Base-by-base conservation (phyloP, 306 rosid genomes). In the Vicia villosa region DNA sequence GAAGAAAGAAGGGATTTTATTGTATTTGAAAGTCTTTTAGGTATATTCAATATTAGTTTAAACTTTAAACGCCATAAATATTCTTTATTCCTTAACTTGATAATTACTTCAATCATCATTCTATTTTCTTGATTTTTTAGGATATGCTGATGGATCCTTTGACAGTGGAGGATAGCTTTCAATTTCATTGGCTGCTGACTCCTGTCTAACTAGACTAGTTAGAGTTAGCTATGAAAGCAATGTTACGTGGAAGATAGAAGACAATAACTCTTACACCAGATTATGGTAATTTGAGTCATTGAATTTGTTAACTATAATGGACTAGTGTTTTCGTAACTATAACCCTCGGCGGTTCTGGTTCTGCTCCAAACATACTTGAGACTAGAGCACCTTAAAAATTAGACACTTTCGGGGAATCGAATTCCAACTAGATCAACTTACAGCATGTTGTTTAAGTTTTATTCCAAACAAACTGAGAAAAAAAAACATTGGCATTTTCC, bases 221-320 rank as follows among this genome's bases (percentile, higher is more conserved):
- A 46, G 52, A 28, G 57, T 70, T 69, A 20, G 77, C 46, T 69
- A 64, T 69, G 9, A 65, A 45, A 63, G 73, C 69, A 54, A 70
- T 41, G 46, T 16, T 49, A 21, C 12, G 15, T 19, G 45, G 17
- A 26, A 74, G 68, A 59, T 22, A 67, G 28, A 72, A 50, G 46
- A 17, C 3, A 9, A 3, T 19, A 45, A 46, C 72, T 43, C 20
- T 26, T 54, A n/a, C 12, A 10, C 45, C 46, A 50, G 66, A 64
- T 68, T 50, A 50, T 72, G 19, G 63, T 47, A 65, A 60, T 65
- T 47, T 20, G 49, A 51, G 59, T 30, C n/a, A 42, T 60, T 65
- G 60, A 17, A 17, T 56, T 47, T 37, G 46, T 65, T 77, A 12
- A 58, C 13, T 40, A 5, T 14, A 61, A 70, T 26, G 17, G 26